Percentiles rank a stretch among this genome's conserved stretches.
Evolutionary conservation across 2,329 filamentous ascomycete genomes (phyloP).

Genomic region (Rhynchosporium secalis): DNA sequence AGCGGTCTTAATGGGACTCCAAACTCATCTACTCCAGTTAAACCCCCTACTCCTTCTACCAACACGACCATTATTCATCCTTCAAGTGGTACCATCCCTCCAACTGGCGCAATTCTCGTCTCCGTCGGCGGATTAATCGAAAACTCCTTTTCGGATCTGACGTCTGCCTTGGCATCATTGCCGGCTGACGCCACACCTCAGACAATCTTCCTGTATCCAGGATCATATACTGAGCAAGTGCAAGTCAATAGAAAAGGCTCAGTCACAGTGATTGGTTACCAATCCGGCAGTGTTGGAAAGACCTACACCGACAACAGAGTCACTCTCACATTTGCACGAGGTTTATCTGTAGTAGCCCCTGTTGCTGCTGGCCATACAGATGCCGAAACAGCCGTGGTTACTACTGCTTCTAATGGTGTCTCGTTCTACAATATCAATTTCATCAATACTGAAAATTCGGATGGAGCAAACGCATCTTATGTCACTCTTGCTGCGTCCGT

Average conservation of each 20-base stretch:
- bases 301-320: slow-evolving; percentile 37
- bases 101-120: slow-evolving; percentile 46
- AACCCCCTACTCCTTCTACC: slow-evolving; percentile 30
- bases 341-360: slow-evolving; percentile 30
- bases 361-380: slow-evolving; percentile 33
- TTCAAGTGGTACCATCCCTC: slow-evolving; percentile 45
- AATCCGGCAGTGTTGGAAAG: slow-evolving; percentile 20
- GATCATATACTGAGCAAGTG: slow-evolving; percentile 54
- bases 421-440: slow-evolving; percentile 57
- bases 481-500: slow-evolving; percentile 17
- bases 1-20: slow-evolving; percentile 15
- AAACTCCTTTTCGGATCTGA: slow-evolving; percentile 24
- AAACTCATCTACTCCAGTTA: slow-evolving; percentile 30
- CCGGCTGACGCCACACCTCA: slow-evolving; percentile 33
- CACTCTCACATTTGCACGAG: slow-evolving; percentile 39
- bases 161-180: slow-evolving; percentile 23
- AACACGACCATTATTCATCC: slow-evolving; percentile 43
- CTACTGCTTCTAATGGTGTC: slow-evolving; percentile 31
- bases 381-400: slow-evolving; percentile 34
- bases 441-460: slow-evolving; percentile 43
- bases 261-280: slow-evolving; percentile 44
- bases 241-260: slow-evolving; percentile 41
- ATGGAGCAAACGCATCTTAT: slow-evolving; percentile 30
- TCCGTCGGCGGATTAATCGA: slow-evolving; percentile 36
- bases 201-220: slow-evolving; percentile 54